A percentile compares a stretch with the other conserved stretches of the same genome.
phyloP scores from a whole-genome alignment of 108 stramenopile genomes.

The Nitzschia sp. region DNA sequence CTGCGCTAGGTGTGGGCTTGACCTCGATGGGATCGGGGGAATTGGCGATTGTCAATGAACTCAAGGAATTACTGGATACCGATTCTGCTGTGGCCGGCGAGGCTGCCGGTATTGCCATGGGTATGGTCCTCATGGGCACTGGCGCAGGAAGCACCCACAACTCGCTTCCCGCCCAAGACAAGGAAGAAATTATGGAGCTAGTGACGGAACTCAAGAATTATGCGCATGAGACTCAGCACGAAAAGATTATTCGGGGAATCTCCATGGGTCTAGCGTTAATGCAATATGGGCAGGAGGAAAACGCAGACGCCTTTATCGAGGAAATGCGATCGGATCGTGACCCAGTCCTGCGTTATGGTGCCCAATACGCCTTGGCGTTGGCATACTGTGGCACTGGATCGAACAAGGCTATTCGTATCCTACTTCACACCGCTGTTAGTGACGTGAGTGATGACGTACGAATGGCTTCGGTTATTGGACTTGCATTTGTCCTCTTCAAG shows the following conservation, averaged over 20 bases:
- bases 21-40: constrained; percentile 93
- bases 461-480: constrained; percentile 96
- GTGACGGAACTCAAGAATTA: constrained; percentile 92
- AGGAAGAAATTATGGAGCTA: constrained; percentile 76
- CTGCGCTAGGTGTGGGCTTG: constrained; percentile 97
- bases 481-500: constrained; percentile 98
- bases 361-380: constrained; percentile 95
- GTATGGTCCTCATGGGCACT: constrained; percentile 93
- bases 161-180: constrained; percentile 47
- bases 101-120: constrained; percentile 98
- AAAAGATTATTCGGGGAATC: constrained; percentile 98
- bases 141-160: constrained; percentile 80
- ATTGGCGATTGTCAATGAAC: constrained; percentile 84
- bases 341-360: constrained; percentile 97
- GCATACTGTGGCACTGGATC: constrained; percentile 98
- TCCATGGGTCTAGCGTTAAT: constrained; percentile 95
- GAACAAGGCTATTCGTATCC: constrained; percentile 94
- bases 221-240: constrained; percentile 96
- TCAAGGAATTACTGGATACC: constrained; percentile 92
- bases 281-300: constrained; percentile 95
- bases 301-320: constrained; percentile 94
- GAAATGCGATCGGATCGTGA: constrained; percentile 95
- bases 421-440: constrained; percentile 97
- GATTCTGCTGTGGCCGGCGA: constrained; percentile 98
- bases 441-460: constrained; percentile 99